Conservation (phyloP, 352 stramenopile genomes). For the Globisporangium recalcitrans region DNA sequence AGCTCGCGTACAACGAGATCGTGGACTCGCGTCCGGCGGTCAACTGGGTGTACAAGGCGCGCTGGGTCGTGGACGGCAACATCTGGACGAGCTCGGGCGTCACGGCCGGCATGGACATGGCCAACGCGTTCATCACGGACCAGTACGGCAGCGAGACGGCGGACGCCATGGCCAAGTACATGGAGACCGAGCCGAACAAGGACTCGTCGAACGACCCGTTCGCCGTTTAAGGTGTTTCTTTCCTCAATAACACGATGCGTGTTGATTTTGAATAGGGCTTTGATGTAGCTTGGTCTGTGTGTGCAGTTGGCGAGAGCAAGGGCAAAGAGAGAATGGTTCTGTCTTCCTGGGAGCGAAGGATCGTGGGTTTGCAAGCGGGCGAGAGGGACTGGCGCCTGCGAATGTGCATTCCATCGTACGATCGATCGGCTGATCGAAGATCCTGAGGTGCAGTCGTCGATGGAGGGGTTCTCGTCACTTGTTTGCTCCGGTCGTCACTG, state of each 20-base stretch:
- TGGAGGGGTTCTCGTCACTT: no score
- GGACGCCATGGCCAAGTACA: slow-evolving; percentile 14
- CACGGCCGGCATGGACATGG: slow-evolving; percentile 37
- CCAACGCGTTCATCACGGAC: slow-evolving; percentile 19
- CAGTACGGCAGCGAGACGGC: slow-evolving; percentile 15
- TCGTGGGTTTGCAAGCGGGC: no score
- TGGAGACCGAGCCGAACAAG: slow-evolving; percentile 22
- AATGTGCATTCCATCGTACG: no score
- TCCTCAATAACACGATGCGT: neutral
- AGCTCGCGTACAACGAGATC: slow-evolving; percentile 21
- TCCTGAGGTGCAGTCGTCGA: no score
- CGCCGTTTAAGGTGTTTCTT: neutral
- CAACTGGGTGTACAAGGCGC: slow-evolving; percentile 24
- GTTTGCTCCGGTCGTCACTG: no score
- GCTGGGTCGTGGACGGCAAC: slow-evolving; percentile 35
- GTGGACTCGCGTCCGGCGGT: slow-evolving; percentile 12
- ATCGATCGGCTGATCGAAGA: no score
- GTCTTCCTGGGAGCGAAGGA: no score
- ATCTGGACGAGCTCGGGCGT: slow-evolving; percentile 32
- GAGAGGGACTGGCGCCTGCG: no score
- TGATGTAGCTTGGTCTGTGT: neutral
- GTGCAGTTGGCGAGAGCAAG: neutral
- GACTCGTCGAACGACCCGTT: slow-evolving; percentile 23
- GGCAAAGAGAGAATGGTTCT: no score
- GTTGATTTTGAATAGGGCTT: neutral